phyloP scores from a whole-genome alignment of 2,329 filamentous ascomycete genomes.

The Pyricularia sp. region DNA sequence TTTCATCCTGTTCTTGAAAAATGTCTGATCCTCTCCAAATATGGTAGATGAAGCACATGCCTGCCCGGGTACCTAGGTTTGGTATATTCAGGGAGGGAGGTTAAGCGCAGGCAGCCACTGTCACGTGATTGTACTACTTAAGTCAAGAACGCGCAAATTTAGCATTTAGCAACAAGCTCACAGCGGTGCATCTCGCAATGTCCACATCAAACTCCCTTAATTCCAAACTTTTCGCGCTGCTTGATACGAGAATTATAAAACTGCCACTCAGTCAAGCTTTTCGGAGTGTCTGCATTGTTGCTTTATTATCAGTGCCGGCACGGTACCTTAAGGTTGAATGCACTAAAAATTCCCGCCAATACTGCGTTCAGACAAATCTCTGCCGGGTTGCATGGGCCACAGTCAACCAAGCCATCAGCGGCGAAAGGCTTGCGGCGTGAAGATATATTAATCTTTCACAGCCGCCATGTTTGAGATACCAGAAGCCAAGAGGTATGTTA shows the following conservation, averaged over 20 bases:
- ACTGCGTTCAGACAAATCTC: not conserved
- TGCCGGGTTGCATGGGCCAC: not conserved
- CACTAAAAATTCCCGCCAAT: not conserved
- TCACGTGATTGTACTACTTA: not conserved
- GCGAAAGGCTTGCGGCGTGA: not conserved
- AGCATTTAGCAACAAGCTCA: not conserved
- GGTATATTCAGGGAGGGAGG: not conserved
- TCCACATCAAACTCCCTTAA: not conserved
- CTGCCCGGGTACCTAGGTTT: not conserved
- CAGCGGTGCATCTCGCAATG: not conserved
- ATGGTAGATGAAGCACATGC: not conserved
- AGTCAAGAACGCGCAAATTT: not conserved
- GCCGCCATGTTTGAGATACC: slow-evolving; percentile 36
- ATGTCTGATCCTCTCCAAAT: not conserved
- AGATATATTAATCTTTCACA: not conserved
- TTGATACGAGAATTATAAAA: not conserved
- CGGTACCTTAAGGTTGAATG: not conserved
- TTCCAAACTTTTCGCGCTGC: not conserved
- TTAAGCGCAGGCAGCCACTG: not conserved
- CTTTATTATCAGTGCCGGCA: not conserved
- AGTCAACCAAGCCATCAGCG: not conserved
- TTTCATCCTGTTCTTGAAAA: too few species aligned
- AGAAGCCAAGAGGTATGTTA: slow-evolving; percentile 35
- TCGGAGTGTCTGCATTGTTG: not conserved
- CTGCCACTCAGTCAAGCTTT: not conserved